Evolutionary conservation across 208 protist genomes (phyloP), one percentile per base, ranked within the genome.

Genomic region (Acanthamoeba castellanii): DNA sequence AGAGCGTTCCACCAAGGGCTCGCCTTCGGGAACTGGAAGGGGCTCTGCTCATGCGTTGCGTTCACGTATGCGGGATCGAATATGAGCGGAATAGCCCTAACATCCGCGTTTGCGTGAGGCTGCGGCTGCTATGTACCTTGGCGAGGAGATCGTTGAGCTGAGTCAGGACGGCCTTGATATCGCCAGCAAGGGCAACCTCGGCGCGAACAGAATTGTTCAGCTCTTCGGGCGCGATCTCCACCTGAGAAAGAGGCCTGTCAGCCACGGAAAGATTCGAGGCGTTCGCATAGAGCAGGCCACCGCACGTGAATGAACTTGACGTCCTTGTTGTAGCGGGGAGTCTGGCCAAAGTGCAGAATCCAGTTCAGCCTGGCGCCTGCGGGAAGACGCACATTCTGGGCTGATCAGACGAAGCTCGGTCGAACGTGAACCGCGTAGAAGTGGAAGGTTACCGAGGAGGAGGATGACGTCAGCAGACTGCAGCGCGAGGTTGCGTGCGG

Each of bases 321-420:
- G 52, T 96, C 74, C 61, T 68, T 45, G 88, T 32, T 7, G 59
- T 52, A 96, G 7, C 91, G 66, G 8, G 95, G 95, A 20, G 94
- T 25, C 42, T 93, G 34, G 50, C 95, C 95, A 96, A 96, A 96
- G 34, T 96, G 95, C 25, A 96, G 64, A 11, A 96, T 93, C 95
- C 93, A 96, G 70, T 96, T 92, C 18, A 92, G 66, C 66, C 87
- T 13, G 5, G 59, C 87, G 27, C 87, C 87, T 92, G 32, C 16
- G 59, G 7, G 57, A 59, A 14, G 37, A 11, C 30, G 4, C 1
- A 11, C 2, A 74, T 11, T 11, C 30, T 0, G 11, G 18, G 45
- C 18, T 45, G 13, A 81, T 59, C 11, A 47, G 42, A 13, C 42
- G 42, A 47, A 47, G 42, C 42, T 47, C 1, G 42, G 42, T 47